Evolutionary conservation across 768 basidiomycete genomes (phyloP), one percentile per base, ranked within the genome.

Genomic region (Collybiopsis confluens): DNA sequence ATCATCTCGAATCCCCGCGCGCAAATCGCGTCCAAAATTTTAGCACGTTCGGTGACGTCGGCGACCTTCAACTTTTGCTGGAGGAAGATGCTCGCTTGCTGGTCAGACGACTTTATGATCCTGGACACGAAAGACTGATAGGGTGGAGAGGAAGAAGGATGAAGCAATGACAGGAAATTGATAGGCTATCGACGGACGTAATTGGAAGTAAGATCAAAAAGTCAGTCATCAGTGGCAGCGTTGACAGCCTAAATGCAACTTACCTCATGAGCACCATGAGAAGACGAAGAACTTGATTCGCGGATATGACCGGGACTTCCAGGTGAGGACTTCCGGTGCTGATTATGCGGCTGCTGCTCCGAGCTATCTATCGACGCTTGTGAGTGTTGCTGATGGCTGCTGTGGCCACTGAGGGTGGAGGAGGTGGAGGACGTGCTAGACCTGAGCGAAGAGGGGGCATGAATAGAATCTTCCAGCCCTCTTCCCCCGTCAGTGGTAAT

Each of bases 1-100:
- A 93, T 93, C 91, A 92, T 92, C 65, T 93, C 91, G 57, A 88
- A 90, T 1, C 91, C 90, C 11, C 85, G 80, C 37, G 82, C 77
- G 56, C 89, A 90, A 54, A 92, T 92, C 44, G 91, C 91, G 61
- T 92, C 89, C 15, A 93, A 85, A 42, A 93, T 92, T 68, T 90
- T 91, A 4, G 78, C 79, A 2, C 91, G 76, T 64, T 92, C 90
- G 47, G 84, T 80, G 18, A 76, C 59, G 59, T 91, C 88, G 3
- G 91, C 90, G 16, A 91, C 88, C 66, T 93, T 93, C 61, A 93
- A 78, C 63, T 93, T 93, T 64, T 93, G 91, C 64, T 92, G 90
- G 37, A 93, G 74, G 62, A 93, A 93, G 50, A 92, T 92, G 13
- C 89, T 91, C 11, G 91, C 91, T 62, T 93, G 91, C 64, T 93